phyloP scores from a whole-genome alignment of 2,329 filamentous ascomycete genomes.

The Cryphonectria radicalis region DNA sequence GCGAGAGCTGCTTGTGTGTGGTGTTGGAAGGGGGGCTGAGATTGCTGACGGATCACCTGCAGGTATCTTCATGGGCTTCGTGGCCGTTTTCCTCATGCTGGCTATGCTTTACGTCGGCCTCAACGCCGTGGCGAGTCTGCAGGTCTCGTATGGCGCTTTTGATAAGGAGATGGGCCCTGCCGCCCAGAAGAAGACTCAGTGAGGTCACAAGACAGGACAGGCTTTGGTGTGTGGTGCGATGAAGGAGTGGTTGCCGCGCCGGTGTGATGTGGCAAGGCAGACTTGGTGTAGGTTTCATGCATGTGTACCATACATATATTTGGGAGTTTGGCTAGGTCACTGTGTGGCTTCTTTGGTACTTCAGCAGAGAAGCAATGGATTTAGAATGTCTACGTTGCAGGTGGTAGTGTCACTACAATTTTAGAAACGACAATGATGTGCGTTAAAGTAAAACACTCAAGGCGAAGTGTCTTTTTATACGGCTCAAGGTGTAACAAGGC shows the following conservation, averaged over 20 bases:
- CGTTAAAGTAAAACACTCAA: not conserved
- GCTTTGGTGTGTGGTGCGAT: conserved; percentile 43
- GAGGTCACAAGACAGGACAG: not conserved
- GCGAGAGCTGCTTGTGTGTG: not conserved
- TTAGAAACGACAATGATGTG: not conserved
- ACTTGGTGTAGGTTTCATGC: conserved; percentile 17
- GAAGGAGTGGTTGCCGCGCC: conserved; percentile 7
- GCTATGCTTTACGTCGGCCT: conserved; percentile 80
- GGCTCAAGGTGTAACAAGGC: not conserved
- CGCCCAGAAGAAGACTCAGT: conserved; percentile 76
- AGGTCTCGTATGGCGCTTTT: conserved; percentile 93
- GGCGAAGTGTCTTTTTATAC: not conserved
- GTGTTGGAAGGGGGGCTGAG: not conserved
- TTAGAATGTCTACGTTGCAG: conserved; percentile 2
- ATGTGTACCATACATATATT: conserved; percentile 31
- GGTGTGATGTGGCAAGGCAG: conserved; percentile 11
- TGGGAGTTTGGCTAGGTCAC: conserved; percentile 20
- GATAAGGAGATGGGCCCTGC: conserved; percentile 94
- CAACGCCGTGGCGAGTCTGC: conserved; percentile 74
- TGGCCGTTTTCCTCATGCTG: conserved; percentile 72
- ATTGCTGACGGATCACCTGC: conserved; percentile 4
- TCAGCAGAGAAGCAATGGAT: conserved; percentile 25
- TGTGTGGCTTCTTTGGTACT: conserved; percentile 14
- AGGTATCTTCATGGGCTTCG: conserved; percentile 89
- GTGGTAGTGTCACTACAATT: not conserved